Percentiles rank a stretch among this genome's conserved stretches.
Conservation (phyloP, 1,139 yeast species). For the Casaregolazyma suthepensis region DNA sequence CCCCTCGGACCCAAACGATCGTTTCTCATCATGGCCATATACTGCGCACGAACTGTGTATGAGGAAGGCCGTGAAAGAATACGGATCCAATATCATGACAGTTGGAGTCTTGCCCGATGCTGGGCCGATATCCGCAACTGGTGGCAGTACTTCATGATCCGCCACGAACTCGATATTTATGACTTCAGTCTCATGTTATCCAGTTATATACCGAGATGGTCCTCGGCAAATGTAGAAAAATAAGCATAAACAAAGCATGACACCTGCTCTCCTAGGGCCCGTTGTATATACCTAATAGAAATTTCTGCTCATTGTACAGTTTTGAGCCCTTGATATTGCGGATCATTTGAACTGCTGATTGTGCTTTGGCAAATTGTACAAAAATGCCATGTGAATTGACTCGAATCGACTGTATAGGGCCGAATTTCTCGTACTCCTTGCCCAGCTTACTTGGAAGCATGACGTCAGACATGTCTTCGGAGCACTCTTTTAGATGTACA, state of each 20-base stretch:
- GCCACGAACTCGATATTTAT: constrained; percentile 49
- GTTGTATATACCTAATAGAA: neutral
- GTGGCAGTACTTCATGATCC: constrained; percentile 48
- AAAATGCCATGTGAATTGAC: neutral
- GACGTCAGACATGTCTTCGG: neutral
- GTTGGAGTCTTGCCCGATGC: constrained; percentile 29
- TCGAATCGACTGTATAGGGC: neutral
- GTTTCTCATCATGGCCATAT: constrained; percentile 80
- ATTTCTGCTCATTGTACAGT: neutral
- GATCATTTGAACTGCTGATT: neutral
- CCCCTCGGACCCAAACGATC: constrained; percentile 88
- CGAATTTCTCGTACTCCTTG: constrained; percentile 1
- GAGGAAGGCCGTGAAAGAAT: constrained; percentile 52
- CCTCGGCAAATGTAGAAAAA: neutral
- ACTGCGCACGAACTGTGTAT: constrained; percentile 78
- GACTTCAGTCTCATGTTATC: constrained; percentile 33
- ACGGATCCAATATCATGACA: constrained; percentile 26
- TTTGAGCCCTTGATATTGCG: neutral
- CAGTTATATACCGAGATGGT: neutral
- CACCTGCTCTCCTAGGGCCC: neutral
- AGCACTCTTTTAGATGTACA: neutral
- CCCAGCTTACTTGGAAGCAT: neutral
- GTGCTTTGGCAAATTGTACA: neutral
- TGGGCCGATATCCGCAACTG: constrained; percentile 33
- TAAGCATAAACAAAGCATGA: neutral